Evolutionary conservation across 495 filamentous ascomycete genomes (phyloP).

Genomic region (Bombardia bombarda): DNA sequence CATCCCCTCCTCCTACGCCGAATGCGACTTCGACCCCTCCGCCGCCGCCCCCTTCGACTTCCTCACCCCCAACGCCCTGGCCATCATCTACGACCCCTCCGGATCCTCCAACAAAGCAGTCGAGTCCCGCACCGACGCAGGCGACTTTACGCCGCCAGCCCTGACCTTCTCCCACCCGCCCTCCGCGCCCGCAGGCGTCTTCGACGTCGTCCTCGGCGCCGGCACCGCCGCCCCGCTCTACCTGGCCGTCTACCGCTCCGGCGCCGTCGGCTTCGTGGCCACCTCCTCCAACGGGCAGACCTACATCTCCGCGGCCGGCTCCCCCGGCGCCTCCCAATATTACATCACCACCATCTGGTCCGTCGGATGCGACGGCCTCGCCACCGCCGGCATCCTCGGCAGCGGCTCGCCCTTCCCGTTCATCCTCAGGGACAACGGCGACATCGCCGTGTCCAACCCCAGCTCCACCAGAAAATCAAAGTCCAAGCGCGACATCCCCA

Average conservation of each 20-base stretch:
- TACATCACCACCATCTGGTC: slow-evolving; percentile 9
- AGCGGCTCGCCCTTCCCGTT: slow-evolving; percentile 3
- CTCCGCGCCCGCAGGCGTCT: slow-evolving; percentile 1
- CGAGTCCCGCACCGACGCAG: background rate
- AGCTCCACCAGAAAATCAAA: background rate
- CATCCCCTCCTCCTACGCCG: slow-evolving; percentile 2
- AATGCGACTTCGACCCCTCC: slow-evolving; percentile 5
- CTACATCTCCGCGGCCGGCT: background rate
- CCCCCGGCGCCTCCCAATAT: background rate
- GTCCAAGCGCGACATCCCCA: slow-evolving; percentile 9
- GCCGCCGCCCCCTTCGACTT: slow-evolving; percentile 4
- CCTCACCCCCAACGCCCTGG: slow-evolving; percentile 2
- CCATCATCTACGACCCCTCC: slow-evolving; percentile 1
- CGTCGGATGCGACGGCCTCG: slow-evolving; percentile 4
- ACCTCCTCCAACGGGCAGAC: slow-evolving; percentile 10
- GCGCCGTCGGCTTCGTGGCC: slow-evolving; percentile 4
- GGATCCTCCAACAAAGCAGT: slow-evolving; percentile 1
- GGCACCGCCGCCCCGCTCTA: background rate
- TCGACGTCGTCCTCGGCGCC: slow-evolving; percentile 2
- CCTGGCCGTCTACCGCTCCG: slow-evolving; percentile 7
- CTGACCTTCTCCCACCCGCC: slow-evolving; percentile 1
- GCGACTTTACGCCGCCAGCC: background rate
- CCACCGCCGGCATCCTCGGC: slow-evolving; percentile 7
- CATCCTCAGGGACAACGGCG: background rate
- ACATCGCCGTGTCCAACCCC: background rate